Percentiles rank a stretch among this genome's conserved stretches.
Evolutionary conservation across 2,329 filamentous ascomycete species (phyloP).

Genomic region (Exophiala sp.): DNA sequence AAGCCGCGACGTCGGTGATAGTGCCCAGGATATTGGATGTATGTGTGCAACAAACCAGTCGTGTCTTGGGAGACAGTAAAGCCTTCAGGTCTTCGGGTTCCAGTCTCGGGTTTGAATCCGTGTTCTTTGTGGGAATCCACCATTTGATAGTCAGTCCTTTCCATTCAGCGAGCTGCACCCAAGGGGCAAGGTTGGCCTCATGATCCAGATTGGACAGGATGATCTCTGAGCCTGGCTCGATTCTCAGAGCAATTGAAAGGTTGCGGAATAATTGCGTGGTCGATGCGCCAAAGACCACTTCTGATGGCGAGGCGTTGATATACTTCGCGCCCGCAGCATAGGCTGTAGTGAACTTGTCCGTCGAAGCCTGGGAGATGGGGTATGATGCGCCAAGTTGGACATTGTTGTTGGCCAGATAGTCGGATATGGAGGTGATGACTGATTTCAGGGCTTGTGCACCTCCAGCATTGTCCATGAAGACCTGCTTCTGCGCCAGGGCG

Average conservation of each 20-base stretch:
- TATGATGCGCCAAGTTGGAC: constrained; percentile 73
- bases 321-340: constrained; percentile 62
- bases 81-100: constrained; percentile 50
- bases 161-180: constrained; percentile 61
- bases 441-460: constrained; percentile 63
- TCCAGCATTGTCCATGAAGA: constrained; percentile 73
- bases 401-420: constrained; percentile 63
- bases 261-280: constrained; percentile 74
- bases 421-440: constrained; percentile 60
- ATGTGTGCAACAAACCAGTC: constrained; percentile 65
- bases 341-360: constrained; percentile 53
- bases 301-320: constrained; percentile 60
- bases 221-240: constrained; percentile 57
- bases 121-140: constrained; percentile 53
- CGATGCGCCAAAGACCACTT: constrained; percentile 67
- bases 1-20: constrained; percentile 48
- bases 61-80: constrained; percentile 58
- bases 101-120: constrained; percentile 58
- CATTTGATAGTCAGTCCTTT: constrained; percentile 60
- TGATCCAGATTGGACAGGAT: constrained; percentile 68
- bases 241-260: constrained; percentile 52
- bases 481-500: constrained; percentile 58
- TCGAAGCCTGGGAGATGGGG: constrained; percentile 53
- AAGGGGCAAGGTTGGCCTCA: constrained; percentile 69
- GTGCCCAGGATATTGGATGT: constrained; percentile 67